phyloP scores from a whole-genome alignment of 2,329 filamentous ascomycete species.

The Chlorencoelia australis region DNA sequence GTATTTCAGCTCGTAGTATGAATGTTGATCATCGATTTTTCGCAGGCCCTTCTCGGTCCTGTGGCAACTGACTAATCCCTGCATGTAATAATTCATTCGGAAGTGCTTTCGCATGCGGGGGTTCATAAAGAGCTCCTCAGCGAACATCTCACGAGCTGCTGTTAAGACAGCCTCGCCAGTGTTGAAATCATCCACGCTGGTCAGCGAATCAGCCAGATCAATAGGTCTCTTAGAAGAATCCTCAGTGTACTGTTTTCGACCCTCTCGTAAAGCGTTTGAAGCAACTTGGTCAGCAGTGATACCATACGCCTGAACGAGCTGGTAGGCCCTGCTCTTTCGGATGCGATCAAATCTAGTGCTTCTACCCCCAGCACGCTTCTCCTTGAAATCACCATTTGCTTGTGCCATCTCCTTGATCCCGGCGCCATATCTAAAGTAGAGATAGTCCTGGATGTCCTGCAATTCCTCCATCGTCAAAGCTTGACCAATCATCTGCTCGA shows the following conservation, averaged over 20 bases:
- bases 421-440: conserved; percentile 84
- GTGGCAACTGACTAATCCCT: conserved; percentile 74
- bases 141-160: conserved; percentile 77
- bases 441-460: conserved; percentile 91
- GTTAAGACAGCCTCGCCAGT: conserved; percentile 67
- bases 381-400: conserved; percentile 51
- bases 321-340: conserved; percentile 68
- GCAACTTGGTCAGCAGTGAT: conserved; percentile 84
- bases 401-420: conserved; percentile 72
- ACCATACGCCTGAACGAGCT: conserved; percentile 79
- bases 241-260: conserved; percentile 72
- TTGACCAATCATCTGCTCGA: conserved; percentile 72
- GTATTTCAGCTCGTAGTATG: conserved; percentile 97
- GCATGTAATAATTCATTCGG: conserved; percentile 71
- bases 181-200: conserved; percentile 60
- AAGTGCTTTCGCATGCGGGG: conserved; percentile 85
- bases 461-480: conserved; percentile 88
- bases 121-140: conserved; percentile 80
- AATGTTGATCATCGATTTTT: conserved; percentile 88
- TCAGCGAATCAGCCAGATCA: conserved; percentile 73
- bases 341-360: conserved; percentile 76
- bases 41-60: conserved; percentile 90
- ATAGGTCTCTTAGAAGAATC: conserved; percentile 72
- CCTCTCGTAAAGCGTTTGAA: conserved; percentile 71
- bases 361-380: conserved; percentile 67